Base-by-base conservation (phyloP, 2,329 filamentous ascomycete genomes). In the Lachnellula cervina region DNA sequence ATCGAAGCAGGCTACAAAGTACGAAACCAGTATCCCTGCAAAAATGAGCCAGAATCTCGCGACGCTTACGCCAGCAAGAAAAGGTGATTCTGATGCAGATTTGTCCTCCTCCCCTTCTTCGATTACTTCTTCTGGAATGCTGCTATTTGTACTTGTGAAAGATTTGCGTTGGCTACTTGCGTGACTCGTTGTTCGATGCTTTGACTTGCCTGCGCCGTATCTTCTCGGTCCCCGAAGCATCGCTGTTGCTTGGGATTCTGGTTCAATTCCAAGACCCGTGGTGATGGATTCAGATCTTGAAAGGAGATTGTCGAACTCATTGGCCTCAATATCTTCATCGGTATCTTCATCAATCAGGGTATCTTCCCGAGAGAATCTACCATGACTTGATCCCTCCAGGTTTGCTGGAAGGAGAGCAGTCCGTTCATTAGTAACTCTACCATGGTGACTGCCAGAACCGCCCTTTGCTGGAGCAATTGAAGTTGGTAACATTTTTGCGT, bases 1-100 rank as follows among this genome's bases (percentile, higher is more conserved):
- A 73, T 93, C 89, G 66, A 93, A 92, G 68, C 77, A 83, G 35
- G 75, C 73, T 16, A 84, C 74, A 59, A 86, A 80, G 64, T 81
- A 81, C 4, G 77, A 76, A n/a, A 78, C 67, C 58, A 87, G 71
- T 47, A 87, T 75, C 50, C 80, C 79, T 5, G 72, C 62, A 66
- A 87, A 88, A 54, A 87, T 80, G 58, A 82, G 67, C 78, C 81
- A 84, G 72, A 89, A 88, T 23, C 56, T 58, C 32, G 77, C 75
- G 7, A 72, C 68, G 34, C 69, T 70, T 8, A 79, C 74, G 58
- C 76, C 74, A 59, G 74, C 74, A 59, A 76, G 73, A 43, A 63
- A 70, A 0, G 68, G 68, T 35, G 52, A 64, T 57, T 65, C 62
- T 43, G 49, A 56, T 16, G 58, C 42, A 14, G 34, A 49, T 47